Evolutionary conservation across 805 yeast genomes (phyloP).

Genomic region (Limtongia smithiae): DNA sequence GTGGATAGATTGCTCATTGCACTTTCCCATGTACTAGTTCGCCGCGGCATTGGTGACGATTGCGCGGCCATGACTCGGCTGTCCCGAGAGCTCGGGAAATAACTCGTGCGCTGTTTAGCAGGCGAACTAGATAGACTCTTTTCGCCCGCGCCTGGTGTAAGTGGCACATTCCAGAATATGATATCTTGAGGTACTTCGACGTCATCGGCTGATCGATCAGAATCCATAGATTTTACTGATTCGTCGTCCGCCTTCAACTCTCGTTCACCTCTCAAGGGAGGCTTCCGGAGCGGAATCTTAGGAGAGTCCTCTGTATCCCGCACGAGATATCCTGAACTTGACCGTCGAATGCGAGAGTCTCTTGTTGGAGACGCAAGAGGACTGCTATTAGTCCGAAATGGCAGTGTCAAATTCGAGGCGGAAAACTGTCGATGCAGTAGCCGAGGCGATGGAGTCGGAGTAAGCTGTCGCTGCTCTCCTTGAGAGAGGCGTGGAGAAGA

Average conservation of each 20-base stretch:
- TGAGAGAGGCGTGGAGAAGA: too few relatives aligned
- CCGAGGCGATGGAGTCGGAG: too few relatives aligned
- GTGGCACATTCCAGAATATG: slow-evolving; percentile 61
- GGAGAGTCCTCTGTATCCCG: background rate
- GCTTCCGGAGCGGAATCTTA: slow-evolving; percentile 13
- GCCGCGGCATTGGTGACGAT: background rate
- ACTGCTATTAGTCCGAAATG: too few relatives aligned
- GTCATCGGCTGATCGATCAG: slow-evolving; percentile 46
- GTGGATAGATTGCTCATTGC: slow-evolving; percentile 37
- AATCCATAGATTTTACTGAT: slow-evolving; percentile 23
- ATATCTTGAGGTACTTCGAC: slow-evolving; percentile 53
- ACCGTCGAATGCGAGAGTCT: too few relatives aligned
- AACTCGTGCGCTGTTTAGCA: background rate
- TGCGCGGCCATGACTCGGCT: too few relatives aligned
- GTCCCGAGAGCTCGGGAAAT: too few relatives aligned
- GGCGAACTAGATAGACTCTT: slow-evolving; percentile 1
- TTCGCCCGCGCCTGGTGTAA: slow-evolving; percentile 44
- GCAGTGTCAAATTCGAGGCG: background rate
- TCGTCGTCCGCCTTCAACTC: too few relatives aligned
- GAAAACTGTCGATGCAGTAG: background rate
- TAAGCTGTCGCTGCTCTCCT: too few relatives aligned
- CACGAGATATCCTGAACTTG: too few relatives aligned
- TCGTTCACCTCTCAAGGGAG: background rate
- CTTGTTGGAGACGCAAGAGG: too few relatives aligned
- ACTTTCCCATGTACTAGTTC: slow-evolving; percentile 22